Percentiles rank a stretch among this genome's conserved stretches.
These are phyloP conservation scores for Kuraishia molischiana DNA, from an alignment of 805 yeast species.

Conservation along the genomic window DNA sequence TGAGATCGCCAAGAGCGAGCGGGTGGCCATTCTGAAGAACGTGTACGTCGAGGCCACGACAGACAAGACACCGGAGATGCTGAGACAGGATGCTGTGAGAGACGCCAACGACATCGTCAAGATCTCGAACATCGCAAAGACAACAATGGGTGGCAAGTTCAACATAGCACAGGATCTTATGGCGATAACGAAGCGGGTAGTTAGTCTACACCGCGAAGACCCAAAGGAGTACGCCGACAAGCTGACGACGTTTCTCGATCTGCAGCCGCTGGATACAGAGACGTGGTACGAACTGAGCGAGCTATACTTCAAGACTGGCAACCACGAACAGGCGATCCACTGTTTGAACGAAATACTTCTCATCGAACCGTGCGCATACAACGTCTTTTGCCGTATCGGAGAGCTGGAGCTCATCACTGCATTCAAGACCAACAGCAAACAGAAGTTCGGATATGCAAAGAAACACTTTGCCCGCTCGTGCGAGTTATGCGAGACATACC, in stretches of 20 bases:
- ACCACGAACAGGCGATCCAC: slow-evolving; percentile 56
- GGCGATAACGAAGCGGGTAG: slow-evolving; percentile 25
- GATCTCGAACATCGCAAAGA: neutral
- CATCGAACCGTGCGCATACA: slow-evolving; percentile 60
- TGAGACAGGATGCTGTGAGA: slow-evolving; percentile 14
- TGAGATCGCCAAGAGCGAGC: slow-evolving; percentile 38
- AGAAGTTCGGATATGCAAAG: slow-evolving; percentile 12
- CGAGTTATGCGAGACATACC: slow-evolving; percentile 63
- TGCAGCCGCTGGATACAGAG: slow-evolving; percentile 66
- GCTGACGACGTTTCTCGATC: slow-evolving; percentile 44
- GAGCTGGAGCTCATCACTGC: slow-evolving; percentile 24
- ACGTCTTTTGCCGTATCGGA: slow-evolving; percentile 56
- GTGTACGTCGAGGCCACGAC: slow-evolving; percentile 48
- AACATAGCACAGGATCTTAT: slow-evolving; percentile 23
- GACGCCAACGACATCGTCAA: slow-evolving; percentile 6
- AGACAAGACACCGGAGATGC: slow-evolving; percentile 22
- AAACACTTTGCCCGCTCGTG: slow-evolving; percentile 59
- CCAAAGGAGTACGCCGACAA: slow-evolving; percentile 39
- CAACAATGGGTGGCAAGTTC: slow-evolving; percentile 10
- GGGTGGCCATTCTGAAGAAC: slow-evolving; percentile 45
- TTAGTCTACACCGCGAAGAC: slow-evolving; percentile 9
- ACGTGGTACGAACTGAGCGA: slow-evolving; percentile 73
- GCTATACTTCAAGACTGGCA: slow-evolving; percentile 49
- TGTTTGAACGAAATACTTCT: slow-evolving; percentile 64
- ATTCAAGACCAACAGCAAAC: neutral